Evolutionary conservation across 805 yeast species (phyloP).

Genomic region (Kazachstania africana): DNA sequence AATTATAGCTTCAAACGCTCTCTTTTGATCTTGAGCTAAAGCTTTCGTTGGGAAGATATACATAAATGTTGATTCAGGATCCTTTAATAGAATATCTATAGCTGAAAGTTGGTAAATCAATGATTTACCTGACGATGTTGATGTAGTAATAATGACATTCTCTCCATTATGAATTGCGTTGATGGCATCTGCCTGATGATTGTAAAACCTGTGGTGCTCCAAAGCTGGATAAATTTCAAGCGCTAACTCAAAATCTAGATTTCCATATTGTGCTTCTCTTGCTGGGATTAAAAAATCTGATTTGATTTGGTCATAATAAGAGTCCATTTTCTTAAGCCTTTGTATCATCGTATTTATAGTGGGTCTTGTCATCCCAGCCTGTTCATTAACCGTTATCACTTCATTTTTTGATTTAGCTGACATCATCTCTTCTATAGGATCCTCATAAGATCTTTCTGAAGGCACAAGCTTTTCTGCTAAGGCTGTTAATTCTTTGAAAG

Average conservation of each 20-base stretch:
- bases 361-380: constrained; percentile 25
- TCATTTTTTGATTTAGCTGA: constrained; percentile 19
- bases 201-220: constrained; percentile 41
- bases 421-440: constrained; percentile 53
- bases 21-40: constrained; percentile 88
- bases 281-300: constrained; percentile 37
- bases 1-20: constrained; percentile 56
- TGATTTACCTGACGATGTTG: constrained; percentile 95
- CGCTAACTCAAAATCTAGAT: constrained; percentile 35
- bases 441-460: constrained; percentile 35
- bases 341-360: constrained; percentile 39
- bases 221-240: constrained; percentile 44
- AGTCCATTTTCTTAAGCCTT: constrained; percentile 34
- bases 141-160: constrained; percentile 81
- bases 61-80: constrained; percentile 49
- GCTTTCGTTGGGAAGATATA: constrained; percentile 96
- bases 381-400: constrained; percentile 15
- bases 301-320: constrained; percentile 55
- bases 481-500: constrained; percentile 31
- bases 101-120: constrained; percentile 86
- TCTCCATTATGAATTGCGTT: constrained; percentile 42
- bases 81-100: constrained; percentile 33
- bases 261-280: constrained; percentile 34
- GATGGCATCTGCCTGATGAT: constrained; percentile 77
- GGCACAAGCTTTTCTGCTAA: constrained; percentile 36